Evolutionary conservation across 2,329 filamentous ascomycete genomes (phyloP).

Genomic region (Colletotrichum coccodes): DNA sequence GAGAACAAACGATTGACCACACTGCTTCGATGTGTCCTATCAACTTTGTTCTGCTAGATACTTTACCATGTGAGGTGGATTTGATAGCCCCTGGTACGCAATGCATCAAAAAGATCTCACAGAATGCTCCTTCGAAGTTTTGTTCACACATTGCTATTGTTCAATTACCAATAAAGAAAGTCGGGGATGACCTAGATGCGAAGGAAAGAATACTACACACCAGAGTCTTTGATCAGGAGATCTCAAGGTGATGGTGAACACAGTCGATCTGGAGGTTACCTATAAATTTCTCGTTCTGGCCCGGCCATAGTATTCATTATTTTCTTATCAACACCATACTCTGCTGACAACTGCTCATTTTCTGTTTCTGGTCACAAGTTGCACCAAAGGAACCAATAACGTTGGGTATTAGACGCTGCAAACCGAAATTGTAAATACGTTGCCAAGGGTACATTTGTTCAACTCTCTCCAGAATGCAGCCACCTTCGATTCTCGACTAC

Average conservation of each 20-base stretch:
- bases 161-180: too few species aligned
- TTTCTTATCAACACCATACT: too few species aligned
- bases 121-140: too few species aligned
- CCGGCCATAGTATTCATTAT: not conserved
- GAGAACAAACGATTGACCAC: too few species aligned
- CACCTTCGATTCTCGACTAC: not conserved
- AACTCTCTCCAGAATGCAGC: not conserved
- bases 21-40: too few species aligned
- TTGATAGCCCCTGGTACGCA: too few species aligned
- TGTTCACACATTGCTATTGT: too few species aligned
- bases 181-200: not conserved
- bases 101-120: too few species aligned
- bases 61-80: too few species aligned
- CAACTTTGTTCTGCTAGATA: too few species aligned
- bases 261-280: not conserved
- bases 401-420: not conserved
- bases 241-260: not conserved
- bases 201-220: not conserved
- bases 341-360: not conserved
- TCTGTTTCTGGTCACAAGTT: not conserved
- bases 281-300: not conserved
- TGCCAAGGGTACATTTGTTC: too few species aligned
- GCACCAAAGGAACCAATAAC: not conserved
- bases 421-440: not conserved
- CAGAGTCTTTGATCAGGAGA: not conserved